Base-by-base conservation (phyloP, 2,329 filamentous ascomycete species). In the Penicillium italicum region DNA sequence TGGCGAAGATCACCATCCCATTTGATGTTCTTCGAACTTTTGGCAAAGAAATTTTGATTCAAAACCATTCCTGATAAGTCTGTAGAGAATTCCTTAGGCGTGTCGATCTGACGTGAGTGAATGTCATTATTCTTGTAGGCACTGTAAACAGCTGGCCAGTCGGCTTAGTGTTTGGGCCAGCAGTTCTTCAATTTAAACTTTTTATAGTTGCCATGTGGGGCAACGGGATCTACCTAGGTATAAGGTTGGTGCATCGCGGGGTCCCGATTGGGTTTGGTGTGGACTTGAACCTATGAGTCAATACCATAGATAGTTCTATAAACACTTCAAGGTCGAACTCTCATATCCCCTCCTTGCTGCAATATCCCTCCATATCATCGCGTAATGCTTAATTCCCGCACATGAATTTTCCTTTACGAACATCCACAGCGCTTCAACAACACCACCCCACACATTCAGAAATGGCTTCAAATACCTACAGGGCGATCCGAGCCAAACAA, bases 401-500 rank as follows among this genome's bases (percentile, higher is more conserved):
- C 1, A 7, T 18, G 16, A 18, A 28, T 12, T 18, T 24, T 9
- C 26, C 6, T 16, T 4, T 5, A 16, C 11, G 4, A 31, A 31
- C 4, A 9, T 22, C n/a, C 10, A 30, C 6, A 16, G 1, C n/a
- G 8, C 11, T 10, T 31, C 7, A 14, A 31, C 14, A 22, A 12
- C 24, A 18, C 40, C n/a, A n/a, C 5, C 18, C 5, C 5, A 10
- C 28, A 24, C 7, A 20, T n/a, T 30, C 22, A 31, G 16, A 1
- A 48, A 54, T 42, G 37, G 2, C 37, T 5, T 34, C 51, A 34
- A 40, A 31, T n/a, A 12, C 6, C 38, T 76, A 76, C 62, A 77
- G 79, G 49, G 77, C 83, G 57, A 82, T 85, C 57, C 80, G 83
- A 34, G 82, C 82, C 14, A 57, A 64, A 16, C 79, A 80, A 66